Conservation (phyloP, 768 basidiomycete genomes). For the Termitomyces sp. region DNA sequence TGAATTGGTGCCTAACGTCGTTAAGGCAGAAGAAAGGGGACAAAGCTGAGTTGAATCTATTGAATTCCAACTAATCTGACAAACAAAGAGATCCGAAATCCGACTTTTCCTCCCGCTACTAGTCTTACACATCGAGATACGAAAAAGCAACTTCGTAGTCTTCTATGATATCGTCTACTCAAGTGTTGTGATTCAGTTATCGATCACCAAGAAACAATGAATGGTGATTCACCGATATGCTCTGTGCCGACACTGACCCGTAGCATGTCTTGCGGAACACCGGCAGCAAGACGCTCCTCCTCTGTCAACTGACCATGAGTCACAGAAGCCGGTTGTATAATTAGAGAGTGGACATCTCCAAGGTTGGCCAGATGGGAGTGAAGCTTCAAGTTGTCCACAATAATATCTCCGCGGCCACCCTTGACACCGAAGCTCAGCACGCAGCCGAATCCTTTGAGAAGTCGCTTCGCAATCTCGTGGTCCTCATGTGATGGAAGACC, state of each 20-base stretch:
- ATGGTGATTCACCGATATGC: conserved; percentile 13
- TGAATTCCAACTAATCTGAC: not conserved
- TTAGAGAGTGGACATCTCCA: conserved; percentile 56
- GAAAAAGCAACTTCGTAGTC: conserved; percentile 16
- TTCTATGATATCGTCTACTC: conserved; percentile 14
- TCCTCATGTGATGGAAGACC: conserved; percentile 53
- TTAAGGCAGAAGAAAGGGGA: too few species aligned
- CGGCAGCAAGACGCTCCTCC: conserved; percentile 48
- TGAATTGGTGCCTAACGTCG: not conserved
- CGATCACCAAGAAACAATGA: too few species aligned
- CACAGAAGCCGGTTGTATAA: conserved; percentile 60
- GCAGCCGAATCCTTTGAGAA: conserved; percentile 53
- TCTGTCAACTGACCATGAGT: conserved; percentile 56
- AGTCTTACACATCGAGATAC: not conserved
- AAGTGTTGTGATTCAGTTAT: not conserved
- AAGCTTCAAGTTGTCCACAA: conserved; percentile 39
- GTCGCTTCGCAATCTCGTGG: conserved; percentile 45
- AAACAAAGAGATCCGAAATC: not conserved
- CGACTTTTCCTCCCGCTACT: not conserved
- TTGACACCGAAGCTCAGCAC: conserved; percentile 65
- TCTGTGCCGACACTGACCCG: conserved; percentile 37
- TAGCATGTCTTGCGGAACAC: conserved; percentile 58
- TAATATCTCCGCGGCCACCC: conserved; percentile 32
- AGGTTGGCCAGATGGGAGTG: conserved; percentile 35
- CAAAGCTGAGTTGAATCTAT: too few species aligned